Conservation (phyloP, 163 green algal genomes). For the Chlorella variabilis region DNA sequence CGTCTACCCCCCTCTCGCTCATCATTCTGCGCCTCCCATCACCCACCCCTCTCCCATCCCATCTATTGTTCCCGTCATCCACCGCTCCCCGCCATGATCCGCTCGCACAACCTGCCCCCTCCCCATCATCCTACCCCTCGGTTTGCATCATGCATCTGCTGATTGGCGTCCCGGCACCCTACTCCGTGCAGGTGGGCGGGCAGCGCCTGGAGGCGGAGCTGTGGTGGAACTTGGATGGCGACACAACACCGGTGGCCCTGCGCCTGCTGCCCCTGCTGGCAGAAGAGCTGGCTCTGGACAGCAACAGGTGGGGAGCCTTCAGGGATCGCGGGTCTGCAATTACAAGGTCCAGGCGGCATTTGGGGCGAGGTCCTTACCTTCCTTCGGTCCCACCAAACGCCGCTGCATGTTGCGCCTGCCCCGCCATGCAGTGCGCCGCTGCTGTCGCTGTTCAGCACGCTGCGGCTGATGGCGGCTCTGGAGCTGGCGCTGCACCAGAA, state of each 20-base stretch:
- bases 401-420: no score
- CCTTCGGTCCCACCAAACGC: no score
- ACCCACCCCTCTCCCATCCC: no score
- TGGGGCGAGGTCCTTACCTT: no score
- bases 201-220: not conserved
- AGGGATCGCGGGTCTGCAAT: not conserved
- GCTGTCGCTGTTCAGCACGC: slow-evolving; percentile 28
- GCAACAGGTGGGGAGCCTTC: slow-evolving; percentile 5
- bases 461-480: slow-evolving; percentile 19
- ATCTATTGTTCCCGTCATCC: no score
- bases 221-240: slow-evolving; percentile 39
- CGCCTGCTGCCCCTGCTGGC: slow-evolving; percentile 32
- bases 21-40: no score
- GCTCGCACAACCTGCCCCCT: no score
- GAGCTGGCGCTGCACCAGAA: not conserved
- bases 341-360: no score
- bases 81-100: no score
- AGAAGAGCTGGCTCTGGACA: slow-evolving; percentile 13
- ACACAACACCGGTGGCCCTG: not conserved
- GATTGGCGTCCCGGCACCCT: no score
- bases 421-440: slow-evolving; percentile 12
- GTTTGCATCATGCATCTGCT: not conserved
- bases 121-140: no score
- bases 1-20: no score
- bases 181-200: not conserved